Conservation (phyloP, 192 early-diverging fungal species). For the Backusella sp. region DNA sequence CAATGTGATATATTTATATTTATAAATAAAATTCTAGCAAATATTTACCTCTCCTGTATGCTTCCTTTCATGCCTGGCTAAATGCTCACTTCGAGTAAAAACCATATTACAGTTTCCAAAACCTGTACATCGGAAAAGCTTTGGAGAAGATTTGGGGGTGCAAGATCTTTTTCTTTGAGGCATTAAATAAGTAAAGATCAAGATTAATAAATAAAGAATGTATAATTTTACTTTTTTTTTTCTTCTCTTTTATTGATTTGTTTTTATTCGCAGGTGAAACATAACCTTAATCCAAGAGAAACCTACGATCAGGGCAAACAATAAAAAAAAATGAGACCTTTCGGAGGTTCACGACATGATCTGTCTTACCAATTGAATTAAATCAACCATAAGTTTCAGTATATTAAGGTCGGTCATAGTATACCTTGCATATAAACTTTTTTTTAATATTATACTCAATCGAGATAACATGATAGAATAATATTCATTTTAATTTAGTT, state of each 20-base stretch:
- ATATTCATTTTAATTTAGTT: background rate
- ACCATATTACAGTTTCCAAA: constrained; percentile 54
- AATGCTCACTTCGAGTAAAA: constrained; percentile 50
- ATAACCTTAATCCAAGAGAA: constrained; percentile 4
- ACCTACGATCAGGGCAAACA: constrained; percentile 3
- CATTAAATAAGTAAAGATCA: background rate
- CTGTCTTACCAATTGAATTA: background rate
- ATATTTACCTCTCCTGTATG: background rate
- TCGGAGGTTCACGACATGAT: constrained; percentile 3
- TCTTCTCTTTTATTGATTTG: background rate
- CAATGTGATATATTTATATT: background rate
- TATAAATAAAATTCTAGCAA: background rate
- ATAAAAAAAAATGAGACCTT: constrained; percentile 7
- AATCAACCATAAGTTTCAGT: background rate
- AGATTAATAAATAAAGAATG: background rate
- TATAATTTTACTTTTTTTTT: background rate
- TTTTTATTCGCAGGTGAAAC: constrained; percentile 16
- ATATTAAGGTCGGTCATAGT: background rate
- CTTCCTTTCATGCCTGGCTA: constrained; percentile 41
- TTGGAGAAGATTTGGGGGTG: background rate
- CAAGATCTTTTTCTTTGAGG: constrained; percentile 7
- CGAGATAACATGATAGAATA: background rate
- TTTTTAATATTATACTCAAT: background rate
- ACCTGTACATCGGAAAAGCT: constrained; percentile 47
- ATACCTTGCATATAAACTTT: background rate